These are phyloP conservation scores for Neonectria sp. DNA, from an alignment of 2,329 filamentous ascomycete genomes.

Conservation along the genomic window DNA sequence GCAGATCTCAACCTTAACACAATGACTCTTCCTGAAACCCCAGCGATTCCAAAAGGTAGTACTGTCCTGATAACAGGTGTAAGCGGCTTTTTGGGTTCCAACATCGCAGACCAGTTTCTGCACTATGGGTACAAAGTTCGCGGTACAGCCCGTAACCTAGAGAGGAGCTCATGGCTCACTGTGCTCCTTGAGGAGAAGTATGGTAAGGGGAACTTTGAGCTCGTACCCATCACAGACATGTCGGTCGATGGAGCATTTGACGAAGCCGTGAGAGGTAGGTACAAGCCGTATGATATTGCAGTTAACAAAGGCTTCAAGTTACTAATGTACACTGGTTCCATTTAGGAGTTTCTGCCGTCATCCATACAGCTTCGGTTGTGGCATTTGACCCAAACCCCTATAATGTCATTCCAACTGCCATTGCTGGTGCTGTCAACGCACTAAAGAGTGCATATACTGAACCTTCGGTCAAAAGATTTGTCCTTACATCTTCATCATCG, in stretches of 20 bases:
- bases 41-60: slow-evolving; percentile 35
- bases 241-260: slow-evolving; percentile 39
- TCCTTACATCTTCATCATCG: slow-evolving; percentile 32
- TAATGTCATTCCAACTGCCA: slow-evolving; percentile 52
- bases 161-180: slow-evolving; percentile 50
- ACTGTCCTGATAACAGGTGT: slow-evolving; percentile 57
- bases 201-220: slow-evolving; percentile 50
- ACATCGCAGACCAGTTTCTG: slow-evolving; percentile 55
- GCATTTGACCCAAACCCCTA: slow-evolving; percentile 54
- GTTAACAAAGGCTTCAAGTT: too few species aligned
- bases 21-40: too few species aligned
- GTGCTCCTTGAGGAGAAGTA: slow-evolving; percentile 50
- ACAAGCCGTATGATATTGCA: not conserved
- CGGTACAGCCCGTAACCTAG: slow-evolving; percentile 55
- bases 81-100: slow-evolving; percentile 57
- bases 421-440: slow-evolving; percentile 46
- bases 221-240: slow-evolving; percentile 54
- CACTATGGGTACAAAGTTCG: slow-evolving; percentile 57
- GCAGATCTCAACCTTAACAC: too few species aligned
- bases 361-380: slow-evolving; percentile 56
- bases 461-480: slow-evolving; percentile 54
- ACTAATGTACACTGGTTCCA: too few species aligned
- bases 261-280: slow-evolving; percentile 45
- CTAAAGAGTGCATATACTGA: slow-evolving; percentile 53
- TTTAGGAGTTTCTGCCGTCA: slow-evolving; percentile 47